Conservation (phyloP, 768 basidiomycete genomes). For the Termitomyces sp. region DNA sequence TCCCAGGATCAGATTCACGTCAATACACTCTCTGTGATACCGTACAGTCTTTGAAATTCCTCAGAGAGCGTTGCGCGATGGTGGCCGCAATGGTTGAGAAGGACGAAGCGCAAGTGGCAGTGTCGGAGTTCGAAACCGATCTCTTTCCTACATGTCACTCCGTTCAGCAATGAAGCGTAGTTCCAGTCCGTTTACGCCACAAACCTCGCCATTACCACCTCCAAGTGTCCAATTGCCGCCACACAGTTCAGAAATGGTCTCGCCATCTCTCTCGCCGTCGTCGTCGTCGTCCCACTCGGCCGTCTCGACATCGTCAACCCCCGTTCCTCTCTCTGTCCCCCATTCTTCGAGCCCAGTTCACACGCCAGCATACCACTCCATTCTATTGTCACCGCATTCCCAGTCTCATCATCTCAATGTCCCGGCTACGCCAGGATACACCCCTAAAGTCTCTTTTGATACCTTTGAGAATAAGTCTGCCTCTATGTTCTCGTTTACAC, state of each 20-base stretch:
- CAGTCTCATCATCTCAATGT: slow-evolving; percentile 6
- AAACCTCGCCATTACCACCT: slow-evolving; percentile 12
- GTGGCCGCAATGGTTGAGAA: neutral
- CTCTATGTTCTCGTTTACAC: slow-evolving; percentile 83
- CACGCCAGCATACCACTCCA: neutral
- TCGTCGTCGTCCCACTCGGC: slow-evolving; percentile 4
- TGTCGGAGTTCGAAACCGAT: slow-evolving; percentile 14
- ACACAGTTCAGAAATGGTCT: slow-evolving; percentile 15
- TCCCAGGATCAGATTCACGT: neutral
- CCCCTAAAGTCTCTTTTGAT: slow-evolving; percentile 79
- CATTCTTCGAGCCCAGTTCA: neutral
- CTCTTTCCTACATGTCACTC: slow-evolving; percentile 21
- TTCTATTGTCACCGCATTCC: slow-evolving; percentile 11
- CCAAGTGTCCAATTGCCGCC: slow-evolving; percentile 14
- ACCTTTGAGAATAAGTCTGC: slow-evolving; percentile 80
- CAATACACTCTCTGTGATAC: too few species aligned
- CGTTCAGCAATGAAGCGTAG: slow-evolving; percentile 52
- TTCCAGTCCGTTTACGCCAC: slow-evolving; percentile 23
- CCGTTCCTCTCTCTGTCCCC: neutral
- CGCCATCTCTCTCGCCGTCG: slow-evolving; percentile 11
- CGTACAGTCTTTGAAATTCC: neutral
- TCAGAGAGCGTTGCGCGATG: neutral
- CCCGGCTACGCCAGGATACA: slow-evolving; percentile 32
- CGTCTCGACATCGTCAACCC: neutral
- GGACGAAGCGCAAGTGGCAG: neutral